phyloP scores from a whole-genome alignment of 2,329 filamentous ascomycete genomes.

The Neurospora crassa region DNA sequence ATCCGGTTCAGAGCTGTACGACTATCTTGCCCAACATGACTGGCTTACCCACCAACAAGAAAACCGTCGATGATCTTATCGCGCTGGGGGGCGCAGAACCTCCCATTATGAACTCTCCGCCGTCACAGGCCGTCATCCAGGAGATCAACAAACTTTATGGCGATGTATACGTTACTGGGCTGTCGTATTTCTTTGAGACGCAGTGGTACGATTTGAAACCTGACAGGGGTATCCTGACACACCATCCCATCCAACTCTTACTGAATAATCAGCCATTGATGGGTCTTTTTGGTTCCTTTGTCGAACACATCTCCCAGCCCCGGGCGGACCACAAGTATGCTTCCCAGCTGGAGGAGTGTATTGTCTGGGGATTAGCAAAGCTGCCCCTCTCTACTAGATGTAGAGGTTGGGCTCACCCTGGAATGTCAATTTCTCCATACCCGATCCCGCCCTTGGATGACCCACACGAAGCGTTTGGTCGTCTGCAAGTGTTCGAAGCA shows the following conservation, averaged over 20 bases:
- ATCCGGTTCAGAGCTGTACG: not conserved
- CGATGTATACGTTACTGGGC: slow-evolving; percentile 53
- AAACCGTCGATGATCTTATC: slow-evolving; percentile 68
- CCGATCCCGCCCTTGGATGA: slow-evolving; percentile 46
- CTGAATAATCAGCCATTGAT: slow-evolving; percentile 47
- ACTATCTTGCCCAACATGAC: not conserved
- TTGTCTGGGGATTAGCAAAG: slow-evolving; percentile 51
- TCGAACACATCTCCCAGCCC: slow-evolving; percentile 43
- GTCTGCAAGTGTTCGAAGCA: slow-evolving; percentile 66
- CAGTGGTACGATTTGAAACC: slow-evolving; percentile 60
- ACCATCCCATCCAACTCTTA: slow-evolving; percentile 34
- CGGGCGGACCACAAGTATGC: slow-evolving; percentile 41
- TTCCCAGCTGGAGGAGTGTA: slow-evolving; percentile 44
- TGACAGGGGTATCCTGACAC: slow-evolving; percentile 22
- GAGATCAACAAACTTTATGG: slow-evolving; percentile 65
- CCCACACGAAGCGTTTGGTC: slow-evolving; percentile 52
- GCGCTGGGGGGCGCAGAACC: slow-evolving; percentile 48
- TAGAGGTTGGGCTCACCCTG: not conserved
- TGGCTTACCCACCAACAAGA: slow-evolving; percentile 45
- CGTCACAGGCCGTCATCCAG: slow-evolving; percentile 43
- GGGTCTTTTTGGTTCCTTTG: slow-evolving; percentile 57
- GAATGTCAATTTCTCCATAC: slow-evolving; percentile 24
- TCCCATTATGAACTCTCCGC: slow-evolving; percentile 43
- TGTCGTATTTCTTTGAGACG: slow-evolving; percentile 35
- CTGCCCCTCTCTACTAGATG: slow-evolving; percentile 26